Conservation (phyloP, 352 stramenopile genomes). For the Phytopythium ostracodes region DNA sequence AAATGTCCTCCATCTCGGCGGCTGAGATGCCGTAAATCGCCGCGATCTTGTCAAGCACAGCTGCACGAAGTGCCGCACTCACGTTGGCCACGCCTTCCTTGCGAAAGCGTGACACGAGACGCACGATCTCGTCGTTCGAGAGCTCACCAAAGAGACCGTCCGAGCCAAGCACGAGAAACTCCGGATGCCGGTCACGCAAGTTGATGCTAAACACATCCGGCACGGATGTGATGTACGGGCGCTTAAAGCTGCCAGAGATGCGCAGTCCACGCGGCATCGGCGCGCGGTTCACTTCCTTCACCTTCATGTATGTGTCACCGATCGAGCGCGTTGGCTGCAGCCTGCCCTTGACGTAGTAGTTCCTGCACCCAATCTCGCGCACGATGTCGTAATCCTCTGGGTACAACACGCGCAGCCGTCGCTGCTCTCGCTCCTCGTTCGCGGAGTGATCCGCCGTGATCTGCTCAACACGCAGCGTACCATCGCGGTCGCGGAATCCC, state of each 20-base stretch:
- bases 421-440: slow-evolving; percentile 57
- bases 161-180: slow-evolving; percentile 63
- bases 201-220: slow-evolving; percentile 66
- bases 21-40: slow-evolving; percentile 46
- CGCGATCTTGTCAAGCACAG: slow-evolving; percentile 50
- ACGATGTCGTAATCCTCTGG: slow-evolving; percentile 68
- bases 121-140: slow-evolving; percentile 58
- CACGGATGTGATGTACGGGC: slow-evolving; percentile 61
- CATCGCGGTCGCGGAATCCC: slow-evolving; percentile 46
- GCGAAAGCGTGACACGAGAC: slow-evolving; percentile 42
- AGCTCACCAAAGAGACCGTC: slow-evolving; percentile 61
- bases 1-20: slow-evolving; percentile 46
- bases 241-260: slow-evolving; percentile 49
- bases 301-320: slow-evolving; percentile 73
- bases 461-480: slow-evolving; percentile 52
- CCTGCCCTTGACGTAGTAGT: slow-evolving; percentile 70
- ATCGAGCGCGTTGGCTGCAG: slow-evolving; percentile 63
- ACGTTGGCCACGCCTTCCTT: slow-evolving; percentile 50
- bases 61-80: slow-evolving; percentile 37
- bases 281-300: slow-evolving; percentile 61
- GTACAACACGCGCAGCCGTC: slow-evolving; percentile 46
- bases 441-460: slow-evolving; percentile 66
- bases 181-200: slow-evolving; percentile 36
- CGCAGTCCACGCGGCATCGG: slow-evolving; percentile 59
- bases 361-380: slow-evolving; percentile 55